These are phyloP conservation scores for Macroventuria anomochaeta DNA, from an alignment of 2,329 filamentous ascomycete species.

Conservation along the genomic window DNA sequence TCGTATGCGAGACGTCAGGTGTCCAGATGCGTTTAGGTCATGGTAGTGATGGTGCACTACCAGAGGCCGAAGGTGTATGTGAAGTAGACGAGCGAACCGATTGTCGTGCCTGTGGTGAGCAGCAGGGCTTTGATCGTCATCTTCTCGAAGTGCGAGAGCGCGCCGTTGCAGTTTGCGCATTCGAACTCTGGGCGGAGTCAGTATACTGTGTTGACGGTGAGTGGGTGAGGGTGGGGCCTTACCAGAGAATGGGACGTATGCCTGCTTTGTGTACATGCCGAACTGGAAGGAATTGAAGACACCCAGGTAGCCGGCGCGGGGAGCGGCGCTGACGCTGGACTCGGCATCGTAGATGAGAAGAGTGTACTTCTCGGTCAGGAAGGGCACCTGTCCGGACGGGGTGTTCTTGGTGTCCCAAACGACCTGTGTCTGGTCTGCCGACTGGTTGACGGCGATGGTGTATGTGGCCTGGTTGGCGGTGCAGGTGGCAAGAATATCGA, in stretches of 20 bases:
- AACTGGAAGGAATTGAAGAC: slow-evolving; percentile 62
- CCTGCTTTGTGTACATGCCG: slow-evolving; percentile 66
- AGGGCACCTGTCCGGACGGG: slow-evolving; percentile 46
- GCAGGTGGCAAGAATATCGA: slow-evolving; percentile 69
- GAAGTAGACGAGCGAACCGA: slow-evolving; percentile 64
- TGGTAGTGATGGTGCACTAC: slow-evolving; percentile 22
- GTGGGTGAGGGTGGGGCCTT: slow-evolving; percentile 27
- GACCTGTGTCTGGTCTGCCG: slow-evolving; percentile 59
- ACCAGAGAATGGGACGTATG: slow-evolving; percentile 59
- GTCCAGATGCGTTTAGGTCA: slow-evolving; percentile 6
- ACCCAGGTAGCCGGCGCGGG: slow-evolving; percentile 62
- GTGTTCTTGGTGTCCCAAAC: slow-evolving; percentile 64
- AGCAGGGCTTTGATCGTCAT: slow-evolving; percentile 63
- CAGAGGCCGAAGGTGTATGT: slow-evolving; percentile 54
- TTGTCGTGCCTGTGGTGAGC: slow-evolving; percentile 62
- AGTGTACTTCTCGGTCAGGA: slow-evolving; percentile 67
- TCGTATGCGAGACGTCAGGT: slow-evolving; percentile 19
- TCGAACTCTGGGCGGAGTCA: slow-evolving; percentile 53
- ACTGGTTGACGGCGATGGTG: slow-evolving; percentile 67
- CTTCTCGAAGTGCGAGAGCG: slow-evolving; percentile 60
- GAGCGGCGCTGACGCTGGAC: slow-evolving; percentile 58
- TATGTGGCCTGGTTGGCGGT: slow-evolving; percentile 65
- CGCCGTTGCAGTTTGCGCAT: slow-evolving; percentile 64
- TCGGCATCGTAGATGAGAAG: slow-evolving; percentile 67
- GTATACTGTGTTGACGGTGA: not conserved